Base-by-base conservation (phyloP, 2,329 filamentous ascomycete genomes). In the Fusarium udum region DNA sequence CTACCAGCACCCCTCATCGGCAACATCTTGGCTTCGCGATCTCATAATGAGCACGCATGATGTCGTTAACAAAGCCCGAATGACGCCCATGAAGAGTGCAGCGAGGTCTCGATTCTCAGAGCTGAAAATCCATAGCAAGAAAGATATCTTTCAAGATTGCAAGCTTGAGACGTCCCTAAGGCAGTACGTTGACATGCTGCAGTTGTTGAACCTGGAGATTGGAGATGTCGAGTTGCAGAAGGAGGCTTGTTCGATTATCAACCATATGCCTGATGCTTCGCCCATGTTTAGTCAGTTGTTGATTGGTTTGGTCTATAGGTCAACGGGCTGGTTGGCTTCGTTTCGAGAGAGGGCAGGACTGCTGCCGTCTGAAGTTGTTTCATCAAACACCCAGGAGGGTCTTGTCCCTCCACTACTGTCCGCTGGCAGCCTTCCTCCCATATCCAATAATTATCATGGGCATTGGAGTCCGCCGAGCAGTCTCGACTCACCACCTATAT, bases 91-190 rank as follows among this genome's bases (percentile, higher is more conserved):
- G 55, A 72, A 77, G 3, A 75, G 75, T 15, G 53, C 76, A 12
- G 62, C 63, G 0, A 77, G 76, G 51, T 63, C 75, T 0, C 62
- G 77, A 0, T 59, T 78, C 12, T 73, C 69, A 7, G 67, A 65
- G 14, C 64, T 79, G 11, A 66, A 57, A 3, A 77, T 80, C 24
- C 78, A 79, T 8, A 78, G 79, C 1, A 80, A 80, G 39, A 57
- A 60, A 1, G 66, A 73, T 1, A 75, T 79, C 0, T 80, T 80
- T 22, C 77, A 80, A 20, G 66, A 67, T 1, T 80, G 79, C 15
- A 74, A 75, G 13, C 72, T 80, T 1, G 79, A 80, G 39, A n/a
- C 52, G 7, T 73, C 74, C 3, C 28, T 80, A 0, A 31, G 65
- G 4, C 45, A 66, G 6, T 71, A 74, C n/a, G 64, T 76, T 6